These are phyloP conservation scores for Fusarium nygamai DNA, from an alignment of 2,329 filamentous ascomycete genomes.

Conservation along the genomic window DNA sequence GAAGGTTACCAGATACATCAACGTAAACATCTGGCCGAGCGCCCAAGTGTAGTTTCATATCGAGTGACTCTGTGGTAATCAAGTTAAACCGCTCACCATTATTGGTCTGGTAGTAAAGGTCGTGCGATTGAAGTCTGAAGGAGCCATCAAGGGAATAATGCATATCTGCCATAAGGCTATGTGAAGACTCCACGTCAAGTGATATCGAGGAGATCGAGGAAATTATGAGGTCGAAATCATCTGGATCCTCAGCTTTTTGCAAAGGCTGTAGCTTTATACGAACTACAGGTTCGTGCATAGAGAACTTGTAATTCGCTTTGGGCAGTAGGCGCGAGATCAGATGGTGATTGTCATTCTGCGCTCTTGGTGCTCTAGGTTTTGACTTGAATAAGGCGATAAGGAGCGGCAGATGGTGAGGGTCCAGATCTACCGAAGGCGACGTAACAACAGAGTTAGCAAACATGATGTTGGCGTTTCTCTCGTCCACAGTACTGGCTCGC, in stretches of 20 bases:
- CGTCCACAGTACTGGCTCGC: constrained; percentile 75
- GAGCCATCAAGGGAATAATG: constrained; percentile 89
- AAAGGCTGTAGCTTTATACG: constrained; percentile 88
- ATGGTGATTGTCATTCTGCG: constrained; percentile 62
- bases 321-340: constrained; percentile 91
- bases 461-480: constrained; percentile 94
- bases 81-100: constrained; percentile 85
- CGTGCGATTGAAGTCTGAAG: constrained; percentile 84
- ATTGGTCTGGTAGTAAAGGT: constrained; percentile 93
- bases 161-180: constrained; percentile 82
- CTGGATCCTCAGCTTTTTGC: constrained; percentile 69
- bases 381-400: constrained; percentile 79
- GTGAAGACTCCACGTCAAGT: constrained; percentile 93
- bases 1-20: constrained; percentile 79
- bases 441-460: constrained; percentile 97
- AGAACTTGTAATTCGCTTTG: constrained; percentile 94
- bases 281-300: constrained; percentile 94
- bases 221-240: constrained; percentile 94
- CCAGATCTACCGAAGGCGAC: constrained; percentile 91
- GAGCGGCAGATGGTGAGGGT: constrained; percentile 89
- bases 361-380: constrained; percentile 50
- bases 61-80: constrained; percentile 86
- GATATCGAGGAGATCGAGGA: constrained; percentile 95
- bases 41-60: constrained; percentile 85
- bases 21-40: constrained; percentile 89